Base-by-base conservation (phyloP, 805 yeast species). In the Suhomyces sp. region DNA sequence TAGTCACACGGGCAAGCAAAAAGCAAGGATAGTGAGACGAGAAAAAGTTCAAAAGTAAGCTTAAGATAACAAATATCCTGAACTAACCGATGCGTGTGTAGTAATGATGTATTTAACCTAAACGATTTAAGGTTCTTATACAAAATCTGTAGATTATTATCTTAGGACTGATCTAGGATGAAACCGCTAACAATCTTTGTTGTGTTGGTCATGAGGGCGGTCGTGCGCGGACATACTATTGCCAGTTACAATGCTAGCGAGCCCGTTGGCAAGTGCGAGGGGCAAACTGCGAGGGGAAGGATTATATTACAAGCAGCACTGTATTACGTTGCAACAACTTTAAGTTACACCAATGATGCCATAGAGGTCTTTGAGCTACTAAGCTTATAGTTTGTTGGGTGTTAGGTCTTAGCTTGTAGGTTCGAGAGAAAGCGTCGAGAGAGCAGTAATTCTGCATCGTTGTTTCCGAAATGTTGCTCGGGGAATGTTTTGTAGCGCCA, bases 161-260 rank as follows among this genome's bases (percentile, higher is more conserved):
- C n/a, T 37, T 17, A 37, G 41, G 20, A 9, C 12, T 44, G 40
- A 44, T 44, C 47, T 17, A 43, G 37, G 37, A 33, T 19, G 17
- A 44, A 12, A 19, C 43, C 41, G 41, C 41, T 37, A 37, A 37
- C 41, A 37, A 37, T 37, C 27, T 43, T 46, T 46, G 48, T 46
- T 46, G 35, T 46, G 48, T 46, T 35, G 48, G 48, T 35, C 48
- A 46, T 22, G 48, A 46, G 35, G 21, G 47, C n/a, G 48, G 48
- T 46, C 48, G 48, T 46, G 48, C 35, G 41, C 41, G n/a, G 41
- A 4, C 41, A n/a, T 22, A 10, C 22, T 19, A 13, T 37, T 7
- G 20, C 41, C 41, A 19, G 13, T 19, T 37, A 37, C 41, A 17
- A 19, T 19, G 20, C 12, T 19, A 17, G 41, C 41, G 41, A 37